phyloP scores from a whole-genome alignment of 352 stramenopile species.

The Globisporangium cystogenes region DNA sequence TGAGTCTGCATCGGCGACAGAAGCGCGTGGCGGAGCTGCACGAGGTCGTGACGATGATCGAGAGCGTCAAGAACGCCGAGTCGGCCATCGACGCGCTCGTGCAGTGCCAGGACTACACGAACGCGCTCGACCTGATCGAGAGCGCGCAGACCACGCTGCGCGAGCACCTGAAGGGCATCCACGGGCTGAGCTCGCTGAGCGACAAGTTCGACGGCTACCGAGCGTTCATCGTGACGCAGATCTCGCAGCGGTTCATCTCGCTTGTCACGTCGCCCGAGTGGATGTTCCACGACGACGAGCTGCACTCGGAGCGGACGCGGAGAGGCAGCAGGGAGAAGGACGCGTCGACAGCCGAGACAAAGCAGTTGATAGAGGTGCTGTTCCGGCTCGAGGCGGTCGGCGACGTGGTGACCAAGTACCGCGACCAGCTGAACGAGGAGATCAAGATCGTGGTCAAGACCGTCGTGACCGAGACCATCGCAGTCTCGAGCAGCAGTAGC shows the following conservation, averaged over 20 bases:
- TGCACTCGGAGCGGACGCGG: conserved; percentile 9
- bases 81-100: conserved; percentile 78
- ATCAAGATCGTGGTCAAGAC: conserved; percentile 87
- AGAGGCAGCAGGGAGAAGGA: conserved; percentile 20
- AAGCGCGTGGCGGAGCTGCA: conserved; percentile 79
- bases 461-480: conserved; percentile 86
- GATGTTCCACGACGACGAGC: conserved; percentile 66
- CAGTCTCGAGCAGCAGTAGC: conserved; percentile 42
- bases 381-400: conserved; percentile 70
- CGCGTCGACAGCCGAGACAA: conserved; percentile 34
- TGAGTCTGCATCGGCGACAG: conserved; percentile 78
- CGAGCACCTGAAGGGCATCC: conserved; percentile 74
- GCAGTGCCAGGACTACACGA: conserved; percentile 81
- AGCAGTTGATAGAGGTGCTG: conserved; percentile 56
- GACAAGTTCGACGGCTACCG: conserved; percentile 77
- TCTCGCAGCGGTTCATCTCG: conserved; percentile 75
- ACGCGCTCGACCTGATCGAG: conserved; percentile 74
- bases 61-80: conserved; percentile 81
- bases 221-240: conserved; percentile 67
- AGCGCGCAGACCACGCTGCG: conserved; percentile 53
- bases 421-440: conserved; percentile 79
- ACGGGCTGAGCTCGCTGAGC: conserved; percentile 58
- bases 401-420: conserved; percentile 70
- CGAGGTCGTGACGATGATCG: conserved; percentile 78
- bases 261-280: conserved; percentile 77